phyloP scores from a whole-genome alignment of 2,329 filamentous ascomycete species.

The Diplodia sapinea region DNA sequence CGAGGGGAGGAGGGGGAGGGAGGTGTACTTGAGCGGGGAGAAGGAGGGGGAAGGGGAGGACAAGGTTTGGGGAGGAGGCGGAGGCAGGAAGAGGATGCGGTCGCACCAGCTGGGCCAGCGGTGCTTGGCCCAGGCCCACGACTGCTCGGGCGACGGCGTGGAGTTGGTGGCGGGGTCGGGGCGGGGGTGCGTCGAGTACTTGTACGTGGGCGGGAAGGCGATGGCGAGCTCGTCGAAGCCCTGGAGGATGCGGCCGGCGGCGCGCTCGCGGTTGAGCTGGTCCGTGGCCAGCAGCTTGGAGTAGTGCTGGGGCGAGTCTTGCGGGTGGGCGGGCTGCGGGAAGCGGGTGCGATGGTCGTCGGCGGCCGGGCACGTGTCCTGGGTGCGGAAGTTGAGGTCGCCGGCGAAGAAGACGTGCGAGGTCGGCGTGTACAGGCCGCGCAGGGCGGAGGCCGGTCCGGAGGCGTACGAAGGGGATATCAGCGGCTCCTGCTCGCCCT shows the following conservation, averaged over 20 bases:
- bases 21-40: constrained; percentile 68
- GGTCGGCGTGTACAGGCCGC: constrained; percentile 74
- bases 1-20: constrained; percentile 77
- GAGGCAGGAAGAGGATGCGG: constrained; percentile 74
- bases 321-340: constrained; percentile 63
- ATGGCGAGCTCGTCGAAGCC: constrained; percentile 77
- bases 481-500: constrained; percentile 40
- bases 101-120: constrained; percentile 95
- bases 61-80: constrained; percentile 32
- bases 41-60: constrained; percentile 54
- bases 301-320: constrained; percentile 65
- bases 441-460: constrained; percentile 48
- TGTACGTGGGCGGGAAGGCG: constrained; percentile 90
- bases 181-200: constrained; percentile 64
- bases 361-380: constrained; percentile 66
- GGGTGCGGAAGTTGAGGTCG: constrained; percentile 94
- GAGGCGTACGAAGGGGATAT: constrained; percentile 37
- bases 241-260: constrained; percentile 74
- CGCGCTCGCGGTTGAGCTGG: constrained; percentile 76
- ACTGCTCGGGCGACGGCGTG: constrained; percentile 33
- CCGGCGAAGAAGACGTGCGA: constrained; percentile 85
- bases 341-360: constrained; percentile 62
- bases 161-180: constrained; percentile 49
- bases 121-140: constrained; percentile 78
- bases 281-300: constrained; percentile 72